Evolutionary conservation across 768 basidiomycete genomes (phyloP), one percentile per base, ranked within the genome.

Genomic region (Phylloporus sp.): DNA sequence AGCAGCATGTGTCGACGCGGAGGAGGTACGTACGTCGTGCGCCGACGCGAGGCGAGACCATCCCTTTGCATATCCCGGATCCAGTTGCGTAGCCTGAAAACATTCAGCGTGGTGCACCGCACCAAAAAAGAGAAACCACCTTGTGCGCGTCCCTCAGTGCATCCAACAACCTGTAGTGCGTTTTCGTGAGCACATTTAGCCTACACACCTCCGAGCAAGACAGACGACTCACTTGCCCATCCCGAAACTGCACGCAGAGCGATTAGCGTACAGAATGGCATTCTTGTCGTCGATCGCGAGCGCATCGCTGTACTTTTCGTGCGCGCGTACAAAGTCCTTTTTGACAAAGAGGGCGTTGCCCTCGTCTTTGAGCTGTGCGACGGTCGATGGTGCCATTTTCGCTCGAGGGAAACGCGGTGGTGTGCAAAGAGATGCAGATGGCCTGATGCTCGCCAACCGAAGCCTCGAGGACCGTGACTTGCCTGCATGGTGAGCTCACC

Each of bases 281-380:
- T 34, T 51, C 29, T 18, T 21, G 18, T 13, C 42, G 31, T 44
- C 42, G 33, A 44, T 18, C 32, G 32, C 42, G 31, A 40, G 43
- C n/a, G 42, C 50, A 13, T 37, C 33, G n/a, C 33, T 27, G 27
- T 51, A 38, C 47, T 28, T 42, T 10, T 42, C 46, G 21, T 42
- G 11, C 3, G 50, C 46, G 13, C 6, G n/a, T 2, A 8, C 29
- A 32, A 38, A 32, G 6, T 28, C 28, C 24, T 41, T 48, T 22
- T 37, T 27, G 6, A 15, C 17, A 3, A 51, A 49, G 6, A 38
- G 17, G 10, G 45, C 35, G 13, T 48, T 37, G 8, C 38, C 49
- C 8, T 29, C 38, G 36, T 34, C 29, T 27, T 42, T 38, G 44
- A 49, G 40, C 24, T 51, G 39, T 29, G 14, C 23, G 4, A 26